Evolutionary conservation across 2,329 filamentous ascomycete species (phyloP), one percentile per base, ranked within the genome.

Genomic region (Pseudocercospora fijiensis): DNA sequence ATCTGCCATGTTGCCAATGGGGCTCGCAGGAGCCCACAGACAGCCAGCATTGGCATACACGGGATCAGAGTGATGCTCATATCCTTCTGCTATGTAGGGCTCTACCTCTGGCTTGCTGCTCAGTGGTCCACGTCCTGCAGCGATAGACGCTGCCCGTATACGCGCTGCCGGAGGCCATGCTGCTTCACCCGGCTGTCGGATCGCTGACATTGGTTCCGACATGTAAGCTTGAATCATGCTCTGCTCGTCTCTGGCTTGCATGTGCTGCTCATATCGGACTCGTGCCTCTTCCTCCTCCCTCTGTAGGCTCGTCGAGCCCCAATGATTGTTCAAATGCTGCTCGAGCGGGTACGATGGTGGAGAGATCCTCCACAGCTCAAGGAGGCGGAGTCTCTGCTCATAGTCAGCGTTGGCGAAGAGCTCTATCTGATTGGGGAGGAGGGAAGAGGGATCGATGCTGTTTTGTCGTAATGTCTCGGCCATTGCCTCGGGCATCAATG

Each of bases 321-420:
- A 90, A 67, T 86, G 85, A 60, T 84, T 83, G 56, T 79, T 81
- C 72, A 68, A 65, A 10, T 78, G 77, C 63, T 72, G 66, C 56
- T 73, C 69, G 45, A 75, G 71, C 26, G 77, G 76, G 66, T 84
- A 85, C 47, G 82, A 84, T 0, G 90, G 90, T 22, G 90, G 90
- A 63, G 87, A 91, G 69, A 93, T 91, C 64, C 86, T 88, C 92
- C 92, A 96, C 16, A 96, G 86, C 75, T 96, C 89, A 43, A 96
- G 82, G 16, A 96, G 83, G 22, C 91, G 86, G 62, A 88, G 79
- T 72, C 89, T 86, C 76, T 96, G 91, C 49, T 88, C 82, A 24
- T 85, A 80, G 62, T 90, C 88, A 58, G 91, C 91, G 66, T 88
- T 86, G 69, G 86, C 86, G 81, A 96, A 96, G 45, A 96, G 85